These are phyloP conservation scores for Symbiodinium natans DNA, from an alignment of 73 alveolate species.

Conservation along the genomic window DNA sequence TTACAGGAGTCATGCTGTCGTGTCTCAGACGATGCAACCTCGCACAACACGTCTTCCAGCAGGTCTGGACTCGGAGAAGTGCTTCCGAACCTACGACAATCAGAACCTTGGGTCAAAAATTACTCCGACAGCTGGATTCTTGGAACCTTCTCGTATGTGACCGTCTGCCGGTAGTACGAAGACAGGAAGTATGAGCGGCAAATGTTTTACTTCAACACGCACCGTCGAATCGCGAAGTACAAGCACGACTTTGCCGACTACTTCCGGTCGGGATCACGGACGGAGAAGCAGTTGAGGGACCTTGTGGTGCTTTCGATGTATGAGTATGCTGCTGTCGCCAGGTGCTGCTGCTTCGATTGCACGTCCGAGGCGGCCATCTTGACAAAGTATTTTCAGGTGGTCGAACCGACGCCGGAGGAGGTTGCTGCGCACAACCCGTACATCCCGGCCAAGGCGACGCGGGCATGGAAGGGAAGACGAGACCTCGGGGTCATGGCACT, in stretches of 20 bases:
- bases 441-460: background rate
- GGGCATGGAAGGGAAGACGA: too few species aligned
- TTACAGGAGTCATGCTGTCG: too few species aligned
- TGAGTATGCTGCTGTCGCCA: background rate
- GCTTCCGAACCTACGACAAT: conserved; percentile 23
- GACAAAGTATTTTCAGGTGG: conserved; percentile 10
- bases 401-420: background rate
- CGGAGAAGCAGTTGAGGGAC: background rate
- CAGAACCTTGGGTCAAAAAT: background rate
- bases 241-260: conserved; percentile 31
- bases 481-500: too few species aligned
- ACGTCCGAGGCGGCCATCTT: conserved; percentile 43
- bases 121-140: too few species aligned
- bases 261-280: conserved; percentile 7
- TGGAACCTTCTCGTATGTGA: background rate
- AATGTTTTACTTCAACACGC: conserved; percentile 83
- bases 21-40: too few species aligned
- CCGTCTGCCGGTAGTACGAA: background rate
- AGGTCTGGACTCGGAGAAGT: background rate
- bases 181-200: conserved; percentile 66
- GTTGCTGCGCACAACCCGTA: background rate
- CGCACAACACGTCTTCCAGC: background rate
- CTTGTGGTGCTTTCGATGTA: background rate
- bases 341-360: conserved; percentile 76
- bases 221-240: conserved; percentile 76